Conservation (phyloP, 352 stramenopile genomes). For the Phytophthora tentaculata region DNA sequence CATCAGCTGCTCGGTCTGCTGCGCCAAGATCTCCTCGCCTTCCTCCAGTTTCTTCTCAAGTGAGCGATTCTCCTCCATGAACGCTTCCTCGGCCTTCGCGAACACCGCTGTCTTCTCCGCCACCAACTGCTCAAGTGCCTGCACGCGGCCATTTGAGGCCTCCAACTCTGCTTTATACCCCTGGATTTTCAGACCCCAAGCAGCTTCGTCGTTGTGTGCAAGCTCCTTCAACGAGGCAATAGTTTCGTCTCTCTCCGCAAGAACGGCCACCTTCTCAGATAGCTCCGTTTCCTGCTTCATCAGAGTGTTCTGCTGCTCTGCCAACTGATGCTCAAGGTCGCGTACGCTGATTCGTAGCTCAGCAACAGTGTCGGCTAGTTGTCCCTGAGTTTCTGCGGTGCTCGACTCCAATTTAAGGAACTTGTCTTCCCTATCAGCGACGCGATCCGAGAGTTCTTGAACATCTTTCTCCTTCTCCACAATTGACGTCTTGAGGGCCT, state of each 20-base stretch:
- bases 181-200: conserved; percentile 21
- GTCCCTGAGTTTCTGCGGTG: neutral
- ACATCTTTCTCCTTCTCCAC: conserved; percentile 17
- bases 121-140: conserved; percentile 45
- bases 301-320: conserved; percentile 16
- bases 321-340: conserved; percentile 29
- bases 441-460: no score
- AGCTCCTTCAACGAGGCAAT: conserved; percentile 33
- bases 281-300: conserved; percentile 27
- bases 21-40: conserved; percentile 33
- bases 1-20: conserved; percentile 39
- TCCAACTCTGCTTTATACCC: conserved; percentile 44
- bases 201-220: conserved; percentile 23
- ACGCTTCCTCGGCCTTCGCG: conserved; percentile 23
- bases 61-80: conserved; percentile 30
- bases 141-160: conserved; percentile 24
- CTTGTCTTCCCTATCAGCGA: no score
- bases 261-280: conserved; percentile 9
- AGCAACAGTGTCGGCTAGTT: conserved; percentile 20
- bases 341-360: conserved; percentile 6
- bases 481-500: conserved; percentile 17
- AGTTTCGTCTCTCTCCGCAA: conserved; percentile 24
- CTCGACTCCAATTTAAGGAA: no score
- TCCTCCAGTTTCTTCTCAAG: conserved; percentile 38
- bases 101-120: conserved; percentile 39